phyloP scores from a whole-genome alignment of 768 basidiomycete genomes.

The Saitozyma podzolica region DNA sequence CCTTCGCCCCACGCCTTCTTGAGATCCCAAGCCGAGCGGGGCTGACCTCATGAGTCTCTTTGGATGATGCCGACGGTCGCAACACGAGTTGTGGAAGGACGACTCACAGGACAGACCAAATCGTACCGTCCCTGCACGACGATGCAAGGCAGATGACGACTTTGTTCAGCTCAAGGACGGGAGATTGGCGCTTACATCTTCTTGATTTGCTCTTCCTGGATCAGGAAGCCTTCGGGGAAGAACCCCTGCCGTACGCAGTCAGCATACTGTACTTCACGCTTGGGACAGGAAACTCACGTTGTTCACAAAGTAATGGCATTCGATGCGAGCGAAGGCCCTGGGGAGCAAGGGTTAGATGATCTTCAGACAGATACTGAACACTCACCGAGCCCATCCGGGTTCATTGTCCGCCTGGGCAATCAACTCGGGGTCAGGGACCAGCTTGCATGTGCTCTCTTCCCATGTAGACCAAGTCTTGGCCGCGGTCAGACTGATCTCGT shows the following conservation, averaged over 20 bases:
- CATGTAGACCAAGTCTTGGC: slow-evolving; percentile 87
- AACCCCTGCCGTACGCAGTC: slow-evolving; percentile 59
- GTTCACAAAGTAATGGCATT: slow-evolving; percentile 85
- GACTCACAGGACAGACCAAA: slow-evolving; percentile 75
- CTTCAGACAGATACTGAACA: background rate
- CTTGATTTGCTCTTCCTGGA: slow-evolving; percentile 66
- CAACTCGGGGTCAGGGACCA: slow-evolving; percentile 5
- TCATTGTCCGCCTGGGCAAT: slow-evolving; percentile 10
- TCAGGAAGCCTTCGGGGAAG: slow-evolving; percentile 75
- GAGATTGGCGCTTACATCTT: background rate
- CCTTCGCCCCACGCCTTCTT: slow-evolving; percentile 79
- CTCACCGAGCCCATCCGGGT: slow-evolving; percentile 8
- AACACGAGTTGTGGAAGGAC: background rate
- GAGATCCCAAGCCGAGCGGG: slow-evolving; percentile 75
- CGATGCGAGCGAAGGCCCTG: slow-evolving; percentile 47
- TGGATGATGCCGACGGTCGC: slow-evolving; percentile 48
- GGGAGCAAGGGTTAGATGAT: background rate
- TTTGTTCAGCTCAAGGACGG: slow-evolving; percentile 40
- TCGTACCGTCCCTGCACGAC: slow-evolving; percentile 69
- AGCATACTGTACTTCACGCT: background rate
- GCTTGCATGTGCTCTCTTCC: slow-evolving; percentile 58
- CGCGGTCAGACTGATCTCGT: slow-evolving; percentile 64
- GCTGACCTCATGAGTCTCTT: slow-evolving; percentile 48
- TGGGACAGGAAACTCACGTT: slow-evolving; percentile 56
- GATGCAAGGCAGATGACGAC: slow-evolving; percentile 81